Base-by-base conservation (phyloP, 2,329 filamentous ascomycete genomes). In the Epichloe hybrida region DNA sequence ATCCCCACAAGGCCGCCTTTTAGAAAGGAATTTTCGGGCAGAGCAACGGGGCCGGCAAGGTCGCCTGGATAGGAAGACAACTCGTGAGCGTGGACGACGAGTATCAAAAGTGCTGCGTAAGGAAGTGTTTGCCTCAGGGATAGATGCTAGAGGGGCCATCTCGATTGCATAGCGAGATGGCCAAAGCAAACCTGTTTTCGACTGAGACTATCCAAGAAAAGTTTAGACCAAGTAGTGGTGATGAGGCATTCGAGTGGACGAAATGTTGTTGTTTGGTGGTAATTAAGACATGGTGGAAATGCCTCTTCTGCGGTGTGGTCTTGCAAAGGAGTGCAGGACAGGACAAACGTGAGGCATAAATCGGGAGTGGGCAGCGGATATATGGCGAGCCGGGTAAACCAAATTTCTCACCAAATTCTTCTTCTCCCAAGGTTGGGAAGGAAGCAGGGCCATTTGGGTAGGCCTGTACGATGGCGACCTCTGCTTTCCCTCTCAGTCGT, bases 101-200 rank as follows among this genome's bases (percentile, higher is more conserved):
- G 50, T 50, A 48, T 46, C 56, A 41, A 43, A 54, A 15, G 53
- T 53, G 41, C 55, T 52, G n/a, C 54, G 51, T 50, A 57, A 50
- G 36, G 52, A 52, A 51, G 57, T 43, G 51, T 54, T 52, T 51
- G 55, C 54, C 50, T 61, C 57, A 21, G 57, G 52, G 42, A 62
- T 63, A 55, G 62, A 61, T 58, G 61, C 56, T 56, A 59, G 48
- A 34, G 55, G 50, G 55, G 55, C 56, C 65, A 69, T 68, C 44
- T 41, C 50, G 49, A n/a, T 46, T 27, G 23, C 46, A 46, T 42
- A 47, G 48, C 42, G 49, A 44, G 46, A 50, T 17, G 50, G 48
- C 34, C 13, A 49, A 46, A 36, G 49, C 38, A 53, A 48, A 40
- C 45, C 57, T 38, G 21, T 53, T 57, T 51, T 52, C 52, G 55